Base-by-base conservation (phyloP, 495 filamentous ascomycete genomes). In the Penicillium nucicola region DNA sequence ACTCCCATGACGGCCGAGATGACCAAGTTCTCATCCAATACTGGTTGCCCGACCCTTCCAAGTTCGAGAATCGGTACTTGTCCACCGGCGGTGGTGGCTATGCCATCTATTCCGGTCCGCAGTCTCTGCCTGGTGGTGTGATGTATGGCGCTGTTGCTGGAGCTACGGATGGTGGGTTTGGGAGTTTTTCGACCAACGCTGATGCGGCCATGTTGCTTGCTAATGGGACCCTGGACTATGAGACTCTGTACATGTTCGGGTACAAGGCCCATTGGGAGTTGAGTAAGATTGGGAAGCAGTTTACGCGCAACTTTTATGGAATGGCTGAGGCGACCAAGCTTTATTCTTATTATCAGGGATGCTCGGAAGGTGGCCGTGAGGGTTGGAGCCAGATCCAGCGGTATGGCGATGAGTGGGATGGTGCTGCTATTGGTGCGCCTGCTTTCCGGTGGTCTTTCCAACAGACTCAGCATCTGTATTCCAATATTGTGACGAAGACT, bases 271-370 rank as follows among this genome's bases (percentile, higher is more conserved):
- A 68, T 11, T 45, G 53, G 10, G 62, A 65, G 45, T 30, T 72
- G 20, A 28, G 62, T 56, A 13, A 41, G 46, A 4, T 34, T 73
- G 18, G 72, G 72, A 73, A 73, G 44, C 56, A 45, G 2, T 58
- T 73, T 5, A 65, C 70, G 1, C 53, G 49, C 23, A 65, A 56
- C 34, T 59, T 74, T 52, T 76, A 58, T 48, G 52, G 48, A 30
- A 49, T 65, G 15, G 20, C 45, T 2, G 49, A 47, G 5, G 53
- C 46, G 1, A 58, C 60, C 2, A 78, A 77, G 62, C 45, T 78
- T 1, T 81, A 79, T 52, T 63, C 74, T 3, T 81, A 80, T 52
- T 81, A 71, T 43, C 72, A 79, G 36, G 76, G 76, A 0, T 81
- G 78, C 55, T 77, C 73, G 2, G 76, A 79, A 25, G 78, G 78